Conservation (phyloP, 2,329 filamentous ascomycete species). For the Colletotrichum tropicale region DNA sequence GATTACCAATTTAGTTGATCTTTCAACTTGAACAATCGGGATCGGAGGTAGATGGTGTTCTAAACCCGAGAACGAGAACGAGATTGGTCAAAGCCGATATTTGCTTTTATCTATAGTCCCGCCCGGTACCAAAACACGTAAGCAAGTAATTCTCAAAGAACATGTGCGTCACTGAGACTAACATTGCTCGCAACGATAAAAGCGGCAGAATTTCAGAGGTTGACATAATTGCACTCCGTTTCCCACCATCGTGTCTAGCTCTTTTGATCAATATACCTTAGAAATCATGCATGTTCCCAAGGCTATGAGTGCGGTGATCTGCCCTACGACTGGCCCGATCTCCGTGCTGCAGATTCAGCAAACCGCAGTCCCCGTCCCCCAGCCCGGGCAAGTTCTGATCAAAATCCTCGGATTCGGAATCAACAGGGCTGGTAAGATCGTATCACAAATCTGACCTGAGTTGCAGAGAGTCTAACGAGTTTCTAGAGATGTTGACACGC, state of each 20-base stretch:
- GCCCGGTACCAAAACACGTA: neutral
- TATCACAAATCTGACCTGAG: no score
- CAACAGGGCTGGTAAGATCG: neutral
- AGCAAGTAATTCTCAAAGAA: neutral
- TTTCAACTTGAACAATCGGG: neutral
- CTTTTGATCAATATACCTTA: neutral
- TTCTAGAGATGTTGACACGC: neutral
- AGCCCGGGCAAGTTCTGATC: neutral
- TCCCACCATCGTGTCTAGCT: accelerated
- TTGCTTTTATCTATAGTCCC: neutral
- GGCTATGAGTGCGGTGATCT: neutral
- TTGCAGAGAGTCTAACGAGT: neutral
- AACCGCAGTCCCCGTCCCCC: neutral
- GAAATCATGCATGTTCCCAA: neutral
- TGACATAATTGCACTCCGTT: neutral
- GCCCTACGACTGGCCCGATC: neutral
- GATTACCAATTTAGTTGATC: neutral
- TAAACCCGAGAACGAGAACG: neutral
- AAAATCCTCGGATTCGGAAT: neutral
- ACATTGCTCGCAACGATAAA: neutral
- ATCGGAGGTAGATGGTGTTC: neutral
- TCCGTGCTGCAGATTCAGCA: neutral
- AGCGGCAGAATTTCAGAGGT: accelerated
- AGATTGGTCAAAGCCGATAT: neutral
- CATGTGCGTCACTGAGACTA: neutral